Evolutionary conservation across 768 basidiomycete genomes (phyloP).

Genomic region (Tylopilus rubrobrunneus): DNA sequence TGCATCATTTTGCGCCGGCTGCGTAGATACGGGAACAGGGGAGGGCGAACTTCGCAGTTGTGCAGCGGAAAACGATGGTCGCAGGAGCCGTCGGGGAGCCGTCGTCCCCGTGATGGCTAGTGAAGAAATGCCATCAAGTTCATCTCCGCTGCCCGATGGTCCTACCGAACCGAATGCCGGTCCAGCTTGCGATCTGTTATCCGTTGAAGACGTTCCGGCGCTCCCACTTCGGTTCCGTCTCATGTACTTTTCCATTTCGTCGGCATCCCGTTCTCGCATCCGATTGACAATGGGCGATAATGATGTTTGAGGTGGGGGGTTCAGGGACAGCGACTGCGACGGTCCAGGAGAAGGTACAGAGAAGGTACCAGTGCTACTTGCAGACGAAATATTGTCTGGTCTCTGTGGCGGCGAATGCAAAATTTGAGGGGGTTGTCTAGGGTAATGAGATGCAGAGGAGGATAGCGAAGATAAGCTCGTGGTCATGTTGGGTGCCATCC

Average conservation of each 20-base stretch:
- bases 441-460: constrained; percentile 60
- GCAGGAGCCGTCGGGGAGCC: constrained; percentile 54
- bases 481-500: constrained; percentile 37
- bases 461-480: constrained; percentile 54
- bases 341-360: constrained; percentile 35
- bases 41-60: constrained; percentile 59
- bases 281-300: constrained; percentile 77
- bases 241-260: constrained; percentile 85
- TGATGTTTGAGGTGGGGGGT: constrained; percentile 39
- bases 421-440: constrained; percentile 30
- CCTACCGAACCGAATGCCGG: constrained; percentile 45
- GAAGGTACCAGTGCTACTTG: constrained; percentile 38
- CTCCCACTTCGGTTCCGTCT: constrained; percentile 81
- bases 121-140: constrained; percentile 45
- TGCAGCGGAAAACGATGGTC: constrained; percentile 76
- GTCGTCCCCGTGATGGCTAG: constrained; percentile 48
- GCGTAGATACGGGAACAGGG: constrained; percentile 30
- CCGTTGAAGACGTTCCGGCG: constrained; percentile 67
- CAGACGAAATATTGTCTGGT: constrained; percentile 25
- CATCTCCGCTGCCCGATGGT: constrained; percentile 52
- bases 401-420: constrained; percentile 44
- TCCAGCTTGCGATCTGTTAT: constrained; percentile 60
- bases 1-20: constrained; percentile 39
- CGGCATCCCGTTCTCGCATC: constrained; percentile 80
- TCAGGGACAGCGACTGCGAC: constrained; percentile 34